These are phyloP conservation scores for Neodidymelliopsis sp. DNA, from an alignment of 2,329 filamentous ascomycete species.

Conservation along the genomic window DNA sequence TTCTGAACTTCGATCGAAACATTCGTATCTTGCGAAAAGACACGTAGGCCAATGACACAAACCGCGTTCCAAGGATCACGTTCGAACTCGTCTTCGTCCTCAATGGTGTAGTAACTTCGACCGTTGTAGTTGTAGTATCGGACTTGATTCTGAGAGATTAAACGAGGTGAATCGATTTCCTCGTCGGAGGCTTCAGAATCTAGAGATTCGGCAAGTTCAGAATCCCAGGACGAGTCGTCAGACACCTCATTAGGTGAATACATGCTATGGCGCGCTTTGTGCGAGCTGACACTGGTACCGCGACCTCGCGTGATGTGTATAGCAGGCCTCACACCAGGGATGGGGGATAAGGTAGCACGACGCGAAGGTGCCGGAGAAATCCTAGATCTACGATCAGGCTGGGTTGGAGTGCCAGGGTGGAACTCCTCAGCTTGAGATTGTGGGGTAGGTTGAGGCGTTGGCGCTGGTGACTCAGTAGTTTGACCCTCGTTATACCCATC, in stretches of 20 bases:
- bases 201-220: slow-evolving; percentile 48
- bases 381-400: slow-evolving; percentile 31
- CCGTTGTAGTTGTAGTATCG: slow-evolving; percentile 26
- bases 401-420: slow-evolving; percentile 42
- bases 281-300: slow-evolving; percentile 38
- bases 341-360: slow-evolving; percentile 48
- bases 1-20: slow-evolving; percentile 62
- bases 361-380: slow-evolving; percentile 40
- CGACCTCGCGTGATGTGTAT: slow-evolving; percentile 44
- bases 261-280: slow-evolving; percentile 40
- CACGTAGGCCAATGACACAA: slow-evolving; percentile 65
- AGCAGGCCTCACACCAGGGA: slow-evolving; percentile 44
- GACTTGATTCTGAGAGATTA: slow-evolving; percentile 15
- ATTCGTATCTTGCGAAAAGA: slow-evolving; percentile 62
- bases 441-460: slow-evolving; percentile 32
- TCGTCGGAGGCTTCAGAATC: slow-evolving; percentile 39
- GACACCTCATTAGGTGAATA: slow-evolving; percentile 42
- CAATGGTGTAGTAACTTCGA: slow-evolving; percentile 33
- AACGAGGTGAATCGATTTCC: slow-evolving; percentile 23
- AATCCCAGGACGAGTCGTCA: slow-evolving; percentile 52
- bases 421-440: slow-evolving; percentile 35
- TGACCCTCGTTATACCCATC: slow-evolving; percentile 43
- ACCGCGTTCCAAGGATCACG: slow-evolving; percentile 67
- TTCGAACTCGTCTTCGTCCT: slow-evolving; percentile 54
- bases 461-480: slow-evolving; percentile 41